phyloP scores from a whole-genome alignment of 345 rosid genomes.

The Rhizophora mangle region DNA sequence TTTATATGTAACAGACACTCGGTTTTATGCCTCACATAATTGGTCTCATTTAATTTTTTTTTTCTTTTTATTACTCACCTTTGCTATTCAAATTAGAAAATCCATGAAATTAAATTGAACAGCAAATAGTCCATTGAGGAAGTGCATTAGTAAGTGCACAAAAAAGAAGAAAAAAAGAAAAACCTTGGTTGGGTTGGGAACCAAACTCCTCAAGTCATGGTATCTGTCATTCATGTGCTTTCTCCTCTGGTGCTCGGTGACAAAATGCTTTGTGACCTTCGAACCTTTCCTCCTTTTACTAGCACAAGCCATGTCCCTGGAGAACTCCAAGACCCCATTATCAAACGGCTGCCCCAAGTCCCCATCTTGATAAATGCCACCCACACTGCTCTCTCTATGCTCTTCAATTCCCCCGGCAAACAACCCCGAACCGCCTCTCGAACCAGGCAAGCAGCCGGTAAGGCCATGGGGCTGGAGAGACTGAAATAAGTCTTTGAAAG shows the following conservation, averaged over 20 bases:
- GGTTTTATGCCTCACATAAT: no score
- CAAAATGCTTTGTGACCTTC: slow-evolving; percentile 50
- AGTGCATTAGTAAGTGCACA: background rate
- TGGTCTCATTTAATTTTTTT: no score
- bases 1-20: no score
- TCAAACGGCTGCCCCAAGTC: slow-evolving; percentile 34
- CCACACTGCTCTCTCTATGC: slow-evolving; percentile 6
- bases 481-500: slow-evolving; percentile 41
- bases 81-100: no score
- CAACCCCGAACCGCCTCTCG: slow-evolving; percentile 28
- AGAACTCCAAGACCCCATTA: slow-evolving; percentile 49
- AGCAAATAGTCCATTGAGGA: background rate
- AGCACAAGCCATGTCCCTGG: slow-evolving; percentile 40
- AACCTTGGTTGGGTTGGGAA: slow-evolving; percentile 81
- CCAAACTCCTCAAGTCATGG: slow-evolving; percentile 48
- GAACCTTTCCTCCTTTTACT: slow-evolving; percentile 44
- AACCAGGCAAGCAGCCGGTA: slow-evolving; percentile 21
- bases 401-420: slow-evolving; percentile 35
- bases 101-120: background rate
- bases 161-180: background rate
- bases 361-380: slow-evolving; percentile 29
- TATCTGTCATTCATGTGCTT: slow-evolving; percentile 59
- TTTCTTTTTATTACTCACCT: no score
- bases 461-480: slow-evolving; percentile 37
- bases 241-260: slow-evolving; percentile 72